Percentiles rank a stretch among this genome's conserved stretches.
Conservation (phyloP, 768 basidiomycete species). For the Cyathus striatus region DNA sequence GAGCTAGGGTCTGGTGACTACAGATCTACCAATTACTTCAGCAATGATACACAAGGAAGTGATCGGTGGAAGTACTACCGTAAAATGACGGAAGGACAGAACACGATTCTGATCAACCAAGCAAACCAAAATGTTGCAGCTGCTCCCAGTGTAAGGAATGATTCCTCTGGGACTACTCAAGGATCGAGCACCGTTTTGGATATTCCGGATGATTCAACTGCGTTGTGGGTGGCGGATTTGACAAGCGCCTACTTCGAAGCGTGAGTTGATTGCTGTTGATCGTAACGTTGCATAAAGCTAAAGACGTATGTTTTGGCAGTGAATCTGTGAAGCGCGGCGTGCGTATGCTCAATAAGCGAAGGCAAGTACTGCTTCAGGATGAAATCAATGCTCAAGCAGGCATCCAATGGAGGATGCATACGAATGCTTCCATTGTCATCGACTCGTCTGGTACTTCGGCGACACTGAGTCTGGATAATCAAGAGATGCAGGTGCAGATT, state of each 20-base stretch:
- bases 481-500: conserved; percentile 63
- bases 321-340: conserved; percentile 80
- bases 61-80: conserved; percentile 90
- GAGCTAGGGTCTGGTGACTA: conserved; percentile 92
- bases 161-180: conserved; percentile 55
- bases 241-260: conserved; percentile 68
- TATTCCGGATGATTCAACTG: conserved; percentile 63
- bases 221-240: conserved; percentile 78
- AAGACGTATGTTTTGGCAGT: conserved; percentile 24
- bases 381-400: conserved; percentile 62
- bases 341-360: conserved; percentile 75
- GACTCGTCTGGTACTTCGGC: conserved; percentile 56
- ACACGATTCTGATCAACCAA: conserved; percentile 75
- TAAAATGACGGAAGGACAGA: conserved; percentile 97
- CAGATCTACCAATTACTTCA: conserved; percentile 69
- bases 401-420: conserved; percentile 92
- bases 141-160: conserved; percentile 54
- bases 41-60: conserved; percentile 59
- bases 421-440: conserved; percentile 75
- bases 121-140: conserved; percentile 78
- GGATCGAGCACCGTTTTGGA: conserved; percentile 79
- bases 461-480: conserved; percentile 64
- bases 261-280: conserved; percentile 36
- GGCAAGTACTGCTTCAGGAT: conserved; percentile 90
- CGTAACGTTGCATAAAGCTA: conserved; percentile 1